These are phyloP conservation scores for Auricularia heimuer DNA, from an alignment of 768 basidiomycete species.

Conservation along the genomic window DNA sequence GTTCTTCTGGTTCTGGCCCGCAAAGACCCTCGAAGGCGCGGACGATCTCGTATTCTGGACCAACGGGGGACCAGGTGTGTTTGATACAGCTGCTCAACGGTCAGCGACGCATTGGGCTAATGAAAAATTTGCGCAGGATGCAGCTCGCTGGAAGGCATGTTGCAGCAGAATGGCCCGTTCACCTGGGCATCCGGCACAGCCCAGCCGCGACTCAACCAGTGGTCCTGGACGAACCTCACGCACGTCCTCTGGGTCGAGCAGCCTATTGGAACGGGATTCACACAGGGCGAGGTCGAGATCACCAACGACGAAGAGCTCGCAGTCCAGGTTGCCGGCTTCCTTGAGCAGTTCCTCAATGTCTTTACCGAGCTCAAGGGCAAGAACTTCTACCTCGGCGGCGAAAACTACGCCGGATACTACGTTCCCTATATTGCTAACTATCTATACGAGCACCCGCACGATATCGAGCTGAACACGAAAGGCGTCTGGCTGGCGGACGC, in stretches of 20 bases:
- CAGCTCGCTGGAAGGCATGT: conserved; percentile 10
- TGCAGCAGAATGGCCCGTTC: conserved; percentile 11
- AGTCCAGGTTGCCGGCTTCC: conserved; percentile 14
- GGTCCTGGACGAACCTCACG: conserved; percentile 13
- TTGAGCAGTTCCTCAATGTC: conserved; percentile 13
- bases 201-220: conserved; percentile 5
- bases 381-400: conserved; percentile 13
- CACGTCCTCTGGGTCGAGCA: conserved; percentile 14
- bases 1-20: conserved; percentile 24
- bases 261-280: conserved; percentile 10
- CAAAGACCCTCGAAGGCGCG: conserved; percentile 20
- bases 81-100: background rate
- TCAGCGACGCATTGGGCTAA: background rate
- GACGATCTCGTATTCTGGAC: conserved; percentile 26
- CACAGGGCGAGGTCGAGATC: background rate
- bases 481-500: conserved; percentile 18
- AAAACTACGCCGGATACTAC: conserved; percentile 14
- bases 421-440: conserved; percentile 16
- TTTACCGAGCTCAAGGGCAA: conserved; percentile 15
- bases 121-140: conserved; percentile 1
- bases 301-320: conserved; percentile 13
- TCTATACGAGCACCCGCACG: conserved; percentile 15
- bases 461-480: conserved; percentile 11
- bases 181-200: background rate
- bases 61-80: conserved; percentile 16